Base-by-base conservation (phyloP, 139 green algal genomes). In the Chlamydomonas eustigma region DNA sequence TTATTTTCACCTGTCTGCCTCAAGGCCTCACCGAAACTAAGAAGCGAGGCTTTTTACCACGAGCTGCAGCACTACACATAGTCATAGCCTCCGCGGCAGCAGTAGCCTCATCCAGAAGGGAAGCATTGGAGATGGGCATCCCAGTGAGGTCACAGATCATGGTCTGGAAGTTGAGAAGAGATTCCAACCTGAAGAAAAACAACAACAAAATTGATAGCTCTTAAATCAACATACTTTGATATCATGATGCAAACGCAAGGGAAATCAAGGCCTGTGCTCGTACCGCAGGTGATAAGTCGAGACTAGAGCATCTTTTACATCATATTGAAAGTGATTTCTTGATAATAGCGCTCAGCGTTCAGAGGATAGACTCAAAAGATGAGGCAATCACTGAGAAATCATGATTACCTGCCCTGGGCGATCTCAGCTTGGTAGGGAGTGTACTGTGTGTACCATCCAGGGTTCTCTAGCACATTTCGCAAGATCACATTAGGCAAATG, bases 371-470 rank as follows among this genome's bases (percentile, higher is more conserved):
- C n/a, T n/a, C n/a, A n/a, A 33, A 28, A 70, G 18, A 28, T 30
- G 24, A 12, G 63, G n/a, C 22, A 65, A 67, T 1, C 8, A 64
- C 65, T 12, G 22, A 12, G n/a, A 50, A 32, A 6, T 25, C 44
- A 12, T 8, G 58, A 3, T 72, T 22, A 44, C 30, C 35, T 58
- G 12, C 44, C 93, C 90, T 97, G 93, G 1, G 90, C 85, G 73
- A 97, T 97, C 81, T 97, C 93, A 33, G 93, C 90, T 88, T 98
- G 96, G 90, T 99, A 99, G 37, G 96, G 96, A 12, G 96, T 99
- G 91, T 99, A 99, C 89, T 99, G 96, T 0, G 96, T 99, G 94
- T 99, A 99, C 96, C 96, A 99, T 18, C 96, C 96, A 4, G 96
- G 96, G 88, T 98, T 99, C 87, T 99, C 96, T 81, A 99, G 91